A percentile compares a stretch with the other conserved stretches of the same genome.
These are phyloP conservation scores for Cryptococcus sp. DNA, from an alignment of 1,284 basidiomycete species.

Conservation along the genomic window DNA sequence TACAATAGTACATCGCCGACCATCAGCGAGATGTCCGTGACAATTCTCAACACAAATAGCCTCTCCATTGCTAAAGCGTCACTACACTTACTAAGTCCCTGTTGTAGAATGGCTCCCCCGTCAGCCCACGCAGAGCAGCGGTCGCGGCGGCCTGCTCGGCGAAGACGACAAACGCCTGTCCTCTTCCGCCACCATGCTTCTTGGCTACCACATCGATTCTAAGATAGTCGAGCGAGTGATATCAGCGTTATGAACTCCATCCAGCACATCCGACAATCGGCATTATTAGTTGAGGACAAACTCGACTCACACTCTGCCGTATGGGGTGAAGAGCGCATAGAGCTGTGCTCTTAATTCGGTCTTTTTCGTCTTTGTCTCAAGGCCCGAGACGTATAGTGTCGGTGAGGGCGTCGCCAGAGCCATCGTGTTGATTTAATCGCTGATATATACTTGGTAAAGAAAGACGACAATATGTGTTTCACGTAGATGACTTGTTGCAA, in stretches of 20 bases:
- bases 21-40: too few relatives aligned
- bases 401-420: slow-evolving; percentile 67
- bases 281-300: not conserved
- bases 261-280: not conserved
- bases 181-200: slow-evolving; percentile 78
- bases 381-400: slow-evolving; percentile 91
- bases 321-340: slow-evolving; percentile 86
- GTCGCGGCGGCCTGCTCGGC: slow-evolving; percentile 84
- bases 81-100: slow-evolving; percentile 35
- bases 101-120: slow-evolving; percentile 84
- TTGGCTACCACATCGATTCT: slow-evolving; percentile 89
- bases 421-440: slow-evolving; percentile 27
- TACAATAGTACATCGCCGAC: not conserved
- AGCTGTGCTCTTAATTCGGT: slow-evolving; percentile 80
- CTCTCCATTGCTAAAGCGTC: too few relatives aligned
- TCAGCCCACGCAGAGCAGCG: slow-evolving; percentile 83
- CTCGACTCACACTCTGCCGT: slow-evolving; percentile 70
- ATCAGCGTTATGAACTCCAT: not conserved
- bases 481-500: too few relatives aligned
- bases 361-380: slow-evolving; percentile 93
- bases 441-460: too few relatives aligned
- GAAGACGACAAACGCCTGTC: slow-evolving; percentile 97
- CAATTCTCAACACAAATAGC: too few relatives aligned
- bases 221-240: not conserved
- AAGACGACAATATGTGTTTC: too few relatives aligned